Evolutionary conservation across 148 eudicot species (phyloP).

Genomic region (Linanthus parryae): DNA sequence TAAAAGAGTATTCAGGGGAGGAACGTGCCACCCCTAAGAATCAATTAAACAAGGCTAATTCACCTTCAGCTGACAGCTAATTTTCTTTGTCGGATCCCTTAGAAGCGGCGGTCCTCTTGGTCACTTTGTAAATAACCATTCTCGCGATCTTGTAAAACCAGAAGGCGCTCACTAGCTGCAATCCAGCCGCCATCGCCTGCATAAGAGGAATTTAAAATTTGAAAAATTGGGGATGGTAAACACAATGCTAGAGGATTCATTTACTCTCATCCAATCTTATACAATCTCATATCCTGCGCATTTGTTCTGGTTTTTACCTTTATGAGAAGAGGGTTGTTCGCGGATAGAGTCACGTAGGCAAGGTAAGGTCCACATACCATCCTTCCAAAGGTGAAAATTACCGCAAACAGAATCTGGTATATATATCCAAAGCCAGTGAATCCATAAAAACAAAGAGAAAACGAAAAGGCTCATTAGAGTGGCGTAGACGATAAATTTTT

Average conservation of each 20-base stretch:
- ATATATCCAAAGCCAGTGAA: slow-evolving; percentile 1
- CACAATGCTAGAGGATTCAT: too few relatives aligned
- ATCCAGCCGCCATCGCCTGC: slow-evolving; percentile 83
- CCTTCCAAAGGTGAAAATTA: slow-evolving; percentile 71
- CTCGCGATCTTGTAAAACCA: slow-evolving; percentile 87
- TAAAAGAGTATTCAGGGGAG: too few relatives aligned
- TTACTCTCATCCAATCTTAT: too few relatives aligned
- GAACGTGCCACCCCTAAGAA: too few relatives aligned
- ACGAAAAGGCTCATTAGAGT: not conserved
- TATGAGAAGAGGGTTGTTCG: slow-evolving; percentile 64
- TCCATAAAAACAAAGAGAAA: not conserved
- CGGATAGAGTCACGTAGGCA: slow-evolving; percentile 49
- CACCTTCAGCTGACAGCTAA: not conserved
- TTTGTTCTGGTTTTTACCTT: too few relatives aligned
- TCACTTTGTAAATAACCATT: slow-evolving; percentile 66
- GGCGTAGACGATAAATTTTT: too few relatives aligned
- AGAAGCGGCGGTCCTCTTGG: slow-evolving; percentile 28
- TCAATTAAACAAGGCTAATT: too few relatives aligned
- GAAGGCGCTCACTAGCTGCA: slow-evolving; percentile 85
- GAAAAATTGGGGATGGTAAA: too few relatives aligned
- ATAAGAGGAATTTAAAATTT: too few relatives aligned
- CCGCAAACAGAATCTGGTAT: slow-evolving; percentile 60
- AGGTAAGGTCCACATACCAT: slow-evolving; percentile 81
- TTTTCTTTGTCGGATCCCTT: slow-evolving; percentile 1
- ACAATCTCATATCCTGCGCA: too few relatives aligned